Base-by-base conservation (phyloP, 768 basidiomycete species). In the Russula virescens region DNA sequence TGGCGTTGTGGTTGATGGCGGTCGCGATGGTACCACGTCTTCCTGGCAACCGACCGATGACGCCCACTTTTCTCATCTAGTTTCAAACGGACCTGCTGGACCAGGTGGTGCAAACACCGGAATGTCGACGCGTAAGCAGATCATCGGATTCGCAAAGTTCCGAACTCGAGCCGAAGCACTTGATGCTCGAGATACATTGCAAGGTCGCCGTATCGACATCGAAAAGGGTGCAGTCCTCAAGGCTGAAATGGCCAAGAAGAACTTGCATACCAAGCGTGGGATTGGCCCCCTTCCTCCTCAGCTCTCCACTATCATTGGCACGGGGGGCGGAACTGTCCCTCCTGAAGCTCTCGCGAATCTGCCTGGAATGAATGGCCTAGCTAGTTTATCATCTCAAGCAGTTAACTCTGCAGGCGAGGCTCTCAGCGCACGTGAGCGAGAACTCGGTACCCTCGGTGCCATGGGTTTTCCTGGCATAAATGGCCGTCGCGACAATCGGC, bases 221-320 rank as follows among this genome's bases (percentile, higher is more conserved):
- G 91, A 98, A 74, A 94, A 93, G 69, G 94, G 94, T 16, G 86
- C 91, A 0, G 88, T 94, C 2, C 74, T 99, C 43, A 98, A 98
- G 74, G 97, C 96, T 23, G 97, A 98, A 76, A 98, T 99, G 95
- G 97, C 97, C 21, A 98, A 98, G 84, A 99, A 99, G 83, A 98
- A 99, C 71, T 75, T 99, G 43, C 96, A 99, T 71, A 96, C 94
- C 21, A 97, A 96, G 77, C 80, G 92, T 43, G 90, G 90, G 2
- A 86, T 93, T 25, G 91, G 91, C n/a, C 68, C 70, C 0, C 64
- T 70, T 25, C 65, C 65, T 45, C 61, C 54, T 1, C 67, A 68
- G 46, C 55, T 67, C 0, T 67, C 66, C 1, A 55, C 61, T 8
- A 69, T 67, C 49, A 66, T 63, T 21, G 67, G 67, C 8, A 21